Percentiles rank a stretch among this genome's conserved stretches.
These are phyloP conservation scores for Nannizzia gypsea DNA, from an alignment of 2,329 filamentous ascomycete species.

Conservation along the genomic window DNA sequence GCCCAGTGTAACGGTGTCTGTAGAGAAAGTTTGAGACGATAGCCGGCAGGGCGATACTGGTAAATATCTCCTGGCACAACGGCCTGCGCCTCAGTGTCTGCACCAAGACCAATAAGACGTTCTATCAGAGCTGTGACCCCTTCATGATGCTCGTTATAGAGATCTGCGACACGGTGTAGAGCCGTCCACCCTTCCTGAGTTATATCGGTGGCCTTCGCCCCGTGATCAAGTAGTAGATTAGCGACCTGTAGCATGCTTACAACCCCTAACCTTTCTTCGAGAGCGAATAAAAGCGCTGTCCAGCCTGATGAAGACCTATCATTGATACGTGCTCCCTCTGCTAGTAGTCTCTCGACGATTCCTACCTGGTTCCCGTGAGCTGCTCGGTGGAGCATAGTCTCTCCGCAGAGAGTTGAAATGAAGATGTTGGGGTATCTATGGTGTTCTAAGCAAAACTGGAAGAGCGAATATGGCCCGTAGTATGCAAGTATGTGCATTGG, in stretches of 20 bases:
- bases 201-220: background rate
- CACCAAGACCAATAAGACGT: background rate
- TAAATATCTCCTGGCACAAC: background rate
- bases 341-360: background rate
- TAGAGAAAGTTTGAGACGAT: background rate
- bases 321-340: background rate
- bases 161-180: background rate
- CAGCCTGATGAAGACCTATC: background rate
- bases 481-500: background rate
- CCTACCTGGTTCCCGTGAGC: background rate
- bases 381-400: conserved; percentile 1
- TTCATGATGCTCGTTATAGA: background rate
- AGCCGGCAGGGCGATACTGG: background rate
- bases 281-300: background rate
- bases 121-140: background rate
- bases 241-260: background rate
- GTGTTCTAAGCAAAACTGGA: background rate
- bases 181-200: background rate
- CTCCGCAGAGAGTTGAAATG: background rate
- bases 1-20: conserved; percentile 1
- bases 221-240: background rate
- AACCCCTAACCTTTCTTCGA: background rate
- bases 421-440: background rate
- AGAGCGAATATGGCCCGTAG: background rate
- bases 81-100: background rate